These are phyloP conservation scores for Amaranthus palmeri DNA, from an alignment of 148 eudicot genomes.

Conservation along the genomic window DNA sequence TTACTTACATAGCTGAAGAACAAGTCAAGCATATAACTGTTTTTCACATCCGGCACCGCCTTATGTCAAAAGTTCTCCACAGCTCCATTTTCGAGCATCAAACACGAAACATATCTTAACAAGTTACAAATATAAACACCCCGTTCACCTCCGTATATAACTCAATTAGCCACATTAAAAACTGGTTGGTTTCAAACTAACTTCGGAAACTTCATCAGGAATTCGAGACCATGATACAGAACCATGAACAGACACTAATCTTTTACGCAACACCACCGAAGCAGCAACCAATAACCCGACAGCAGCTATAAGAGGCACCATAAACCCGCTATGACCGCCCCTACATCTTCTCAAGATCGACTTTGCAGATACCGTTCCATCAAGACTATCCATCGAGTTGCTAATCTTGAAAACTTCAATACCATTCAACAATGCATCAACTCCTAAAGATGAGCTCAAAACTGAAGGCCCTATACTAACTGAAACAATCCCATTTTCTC, in stretches of 20 bases:
- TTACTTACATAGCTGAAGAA: slow-evolving; percentile 14
- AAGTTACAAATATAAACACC: slow-evolving; percentile 6
- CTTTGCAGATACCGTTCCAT: slow-evolving; percentile 49
- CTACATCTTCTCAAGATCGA: slow-evolving; percentile 34
- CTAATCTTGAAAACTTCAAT: slow-evolving; percentile 68
- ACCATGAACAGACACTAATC: slow-evolving; percentile 31
- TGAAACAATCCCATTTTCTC: slow-evolving; percentile 35
- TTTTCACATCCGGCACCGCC: slow-evolving; percentile 8
- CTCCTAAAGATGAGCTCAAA: slow-evolving; percentile 37
- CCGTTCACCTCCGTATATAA: background rate
- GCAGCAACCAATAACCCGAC: slow-evolving; percentile 56
- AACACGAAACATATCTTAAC: background rate
- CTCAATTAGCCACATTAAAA: background rate
- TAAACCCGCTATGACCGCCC: slow-evolving; percentile 27
- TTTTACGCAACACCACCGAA: slow-evolving; percentile 50
- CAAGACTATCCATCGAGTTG: slow-evolving; percentile 67
- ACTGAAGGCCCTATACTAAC: slow-evolving; percentile 66
- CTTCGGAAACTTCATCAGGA: slow-evolving; percentile 57
- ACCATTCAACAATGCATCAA: slow-evolving; percentile 76
- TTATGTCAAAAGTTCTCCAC: background rate
- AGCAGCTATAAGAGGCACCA: slow-evolving; percentile 46
- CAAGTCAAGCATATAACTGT: slow-evolving; percentile 1
- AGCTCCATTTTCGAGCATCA: slow-evolving; percentile 2
- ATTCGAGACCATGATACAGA: slow-evolving; percentile 56
- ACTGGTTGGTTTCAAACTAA: slow-evolving; percentile 23